Base-by-base conservation (phyloP, 2,329 filamentous ascomycete genomes). In the Scortechinia acanthostroma region DNA sequence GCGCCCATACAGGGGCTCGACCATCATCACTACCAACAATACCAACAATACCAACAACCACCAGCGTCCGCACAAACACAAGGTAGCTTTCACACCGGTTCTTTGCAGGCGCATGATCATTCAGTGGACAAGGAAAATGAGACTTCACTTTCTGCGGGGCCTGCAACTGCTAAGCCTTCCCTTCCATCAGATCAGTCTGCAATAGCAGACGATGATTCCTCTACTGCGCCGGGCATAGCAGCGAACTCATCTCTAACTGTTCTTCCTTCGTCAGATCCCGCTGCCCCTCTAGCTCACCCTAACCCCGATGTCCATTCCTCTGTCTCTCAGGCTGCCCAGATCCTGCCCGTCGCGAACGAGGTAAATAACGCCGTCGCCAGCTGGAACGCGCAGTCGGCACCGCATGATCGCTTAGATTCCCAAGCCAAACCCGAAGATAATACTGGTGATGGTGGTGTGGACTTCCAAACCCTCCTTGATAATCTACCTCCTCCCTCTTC, bases 381-480 rank as follows among this genome's bases (percentile, higher is more conserved):
- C 42, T 53, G 53, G 49, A 37, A 49, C 25, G 48, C 49, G 42
- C 49, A 50, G 43, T 45, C 53, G 25, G 47, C 48, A 42, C 43
- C 51, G 45, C 50, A 52, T 13, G 17, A 6, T 40, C 35, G 35
- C 35, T 17, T 40, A 40, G 35, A 40, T 30, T 10, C 25, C 25
- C 25, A n/a, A 30, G 43, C 45, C 23, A 20, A 25, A 47, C 16
- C 14, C 42, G 43, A 43, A 22, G 43, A 33, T 22, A 50, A 25
- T n/a, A 47, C 50, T 47, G 51, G 51, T 47, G 58, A 63, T 49
- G 57, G 55, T 45, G 69, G 65, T 48, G 64, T 71, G 54, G 65
- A 70, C 53, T 69, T 68, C 52, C 68, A 71, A 55, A 66, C 61
- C 46, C 55, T 72, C 46, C 62, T 72, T 54, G 67, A 71, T 59